Base-by-base conservation (phyloP, 2,329 filamentous ascomycete species). In the Trichoderma endophyticum region DNA sequence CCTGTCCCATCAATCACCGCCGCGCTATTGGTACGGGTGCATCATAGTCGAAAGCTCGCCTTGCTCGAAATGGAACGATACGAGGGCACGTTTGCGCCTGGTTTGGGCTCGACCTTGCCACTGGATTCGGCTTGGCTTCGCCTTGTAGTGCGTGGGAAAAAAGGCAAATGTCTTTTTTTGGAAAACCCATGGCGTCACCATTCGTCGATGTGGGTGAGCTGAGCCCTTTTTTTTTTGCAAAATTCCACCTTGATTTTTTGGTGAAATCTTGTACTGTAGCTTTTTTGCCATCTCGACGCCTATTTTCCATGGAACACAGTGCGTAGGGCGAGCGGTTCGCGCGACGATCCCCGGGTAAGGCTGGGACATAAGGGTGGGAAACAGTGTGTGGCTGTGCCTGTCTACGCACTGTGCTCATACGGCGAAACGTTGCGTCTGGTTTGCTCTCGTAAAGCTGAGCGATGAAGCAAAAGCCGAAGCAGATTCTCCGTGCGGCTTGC, bases 111-210 rank as follows among this genome's bases (percentile, higher is more conserved):
- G 48, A 51, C 8, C 43, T 66, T 18, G 63, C 63, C 48, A 66
- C 48, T 60, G 57, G 28, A 60, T 34, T 21, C 3, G 57, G 57
- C 30, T 60, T 60, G 57, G 57, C 18, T 32, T 60, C 57, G 32
- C 32, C 30, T 34, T n/a, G 12, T 32, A 60, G 30, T 59, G 28
- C n/a, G 26, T 34, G 59, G 59, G 36, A 36, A 26, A 18, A 28
- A 24, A 39, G 14, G 43, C 34, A 59, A 66, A 70, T 21, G 30
- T 70, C 66, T 69, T 69, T 69, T 69, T 69, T 69, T 69, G 59
- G 60, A 54, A 63, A 36, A 11, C 21, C 30, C 30, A 70, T 70
- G 59, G 60, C 67, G 67, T 70, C 67, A 70, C 67, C 2, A 9
- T 63, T 43, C 14, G 26, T 48, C 26, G 61, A 12, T n/a, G 61